A percentile compares a stretch with the other conserved stretches of the same genome.
phyloP scores from a whole-genome alignment of 2,329 filamentous ascomycete species.

The Neopestalotiopsis sp. region DNA sequence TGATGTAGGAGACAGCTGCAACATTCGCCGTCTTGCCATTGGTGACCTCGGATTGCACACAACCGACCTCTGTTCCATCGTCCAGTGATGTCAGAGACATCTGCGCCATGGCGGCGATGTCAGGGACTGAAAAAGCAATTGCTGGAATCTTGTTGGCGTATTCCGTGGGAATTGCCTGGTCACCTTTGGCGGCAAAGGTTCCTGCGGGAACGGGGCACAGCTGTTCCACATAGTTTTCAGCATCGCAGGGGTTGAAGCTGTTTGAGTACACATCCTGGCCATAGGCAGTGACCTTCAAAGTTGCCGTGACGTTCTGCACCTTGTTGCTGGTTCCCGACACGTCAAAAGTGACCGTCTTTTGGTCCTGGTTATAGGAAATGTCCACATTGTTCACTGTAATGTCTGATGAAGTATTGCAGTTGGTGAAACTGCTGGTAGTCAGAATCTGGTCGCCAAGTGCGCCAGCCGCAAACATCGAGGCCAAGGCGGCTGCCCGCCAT shows the following conservation, averaged over 20 bases:
- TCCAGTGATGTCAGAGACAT: slow-evolving; percentile 72
- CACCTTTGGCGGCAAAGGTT: slow-evolving; percentile 73
- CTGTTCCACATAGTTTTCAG: slow-evolving; percentile 67
- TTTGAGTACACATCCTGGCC: slow-evolving; percentile 81
- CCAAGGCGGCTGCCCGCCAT: slow-evolving; percentile 36
- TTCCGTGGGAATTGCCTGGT: slow-evolving; percentile 71
- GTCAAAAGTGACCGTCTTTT: slow-evolving; percentile 78
- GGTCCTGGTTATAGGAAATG: slow-evolving; percentile 78
- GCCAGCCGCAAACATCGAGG: slow-evolving; percentile 44
- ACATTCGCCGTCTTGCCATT: slow-evolving; percentile 86
- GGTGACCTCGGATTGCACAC: slow-evolving; percentile 78
- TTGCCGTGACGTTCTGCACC: slow-evolving; percentile 80
- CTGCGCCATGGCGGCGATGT: slow-evolving; percentile 85
- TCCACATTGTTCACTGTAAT: slow-evolving; percentile 77
- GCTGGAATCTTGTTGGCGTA: slow-evolving; percentile 79
- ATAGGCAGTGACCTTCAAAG: slow-evolving; percentile 80
- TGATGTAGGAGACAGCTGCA: slow-evolving; percentile 80
- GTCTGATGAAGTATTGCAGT: slow-evolving; percentile 64
- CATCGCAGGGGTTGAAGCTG: slow-evolving; percentile 81
- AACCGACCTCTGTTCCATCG: slow-evolving; percentile 70
- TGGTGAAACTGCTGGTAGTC: slow-evolving; percentile 78
- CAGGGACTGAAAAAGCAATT: slow-evolving; percentile 89
- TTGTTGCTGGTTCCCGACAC: slow-evolving; percentile 76
- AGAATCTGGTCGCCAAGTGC: slow-evolving; percentile 74
- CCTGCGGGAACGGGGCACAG: slow-evolving; percentile 87